Evolutionary conservation across 2,329 filamentous ascomycete species (phyloP), one percentile per base, ranked within the genome.

Genomic region (Pseudocercospora musae): DNA sequence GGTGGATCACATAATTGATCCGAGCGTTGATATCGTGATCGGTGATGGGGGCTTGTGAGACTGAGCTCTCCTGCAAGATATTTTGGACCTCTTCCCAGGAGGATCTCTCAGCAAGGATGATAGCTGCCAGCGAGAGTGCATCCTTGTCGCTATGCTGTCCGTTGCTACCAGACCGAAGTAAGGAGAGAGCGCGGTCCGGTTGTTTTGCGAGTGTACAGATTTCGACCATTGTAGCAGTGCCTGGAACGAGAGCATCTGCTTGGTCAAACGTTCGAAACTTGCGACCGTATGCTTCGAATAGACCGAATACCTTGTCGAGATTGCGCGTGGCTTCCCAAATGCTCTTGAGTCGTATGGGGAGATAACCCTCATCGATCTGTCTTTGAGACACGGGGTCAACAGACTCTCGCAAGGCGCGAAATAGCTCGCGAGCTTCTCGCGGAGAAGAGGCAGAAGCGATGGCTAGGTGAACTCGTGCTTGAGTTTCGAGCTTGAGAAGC

Each of bases 1-100:
- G 56, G 13, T 64, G 53, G 13, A 72, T 57, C 3, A 67, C 59
- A n/a, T 62, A 56, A 31, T 72, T 69, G 53, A 71, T 58, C 18
- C 60, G 61, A 37, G 57, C 20, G 29, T 31, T 58, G 15, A 46
- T 37, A 18, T n/a, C 8, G 9, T 21, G 27, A 37, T 58, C 56
- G 18, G 46, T 42, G 13, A 40, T 31, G 10, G 55, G 42, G 10
- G 11, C 33, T 44, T 44, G 29, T n/a, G 52, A 57, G 9, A 27
- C 48, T 31, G 48, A 48, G 18, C n/a, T 48, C 18, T 27, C 21
- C 15, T 25, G 46, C 46, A 50, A 42, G 13, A 53, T 29, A 5
- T 29, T 48, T 8, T 56, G 57, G 11, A 66, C 20, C n/a, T 58
- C 44, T 21, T 31, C 37, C 64, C 64, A 66, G 27, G 57, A 53